These are phyloP conservation scores for Sarocladium oryzae DNA, from an alignment of 2,329 filamentous ascomycete genomes.

Conservation along the genomic window DNA sequence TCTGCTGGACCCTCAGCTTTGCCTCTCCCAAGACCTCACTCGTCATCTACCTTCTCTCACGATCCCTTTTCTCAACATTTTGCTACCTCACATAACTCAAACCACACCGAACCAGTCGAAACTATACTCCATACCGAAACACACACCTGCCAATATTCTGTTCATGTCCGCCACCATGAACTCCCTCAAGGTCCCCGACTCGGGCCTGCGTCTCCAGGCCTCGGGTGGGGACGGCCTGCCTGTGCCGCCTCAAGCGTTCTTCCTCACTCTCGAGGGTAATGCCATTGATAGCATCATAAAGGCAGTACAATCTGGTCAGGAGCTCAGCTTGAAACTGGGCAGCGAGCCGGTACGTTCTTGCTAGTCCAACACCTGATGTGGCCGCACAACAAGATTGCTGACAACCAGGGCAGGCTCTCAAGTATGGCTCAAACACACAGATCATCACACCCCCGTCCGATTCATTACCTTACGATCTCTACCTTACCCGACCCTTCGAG, in stretches of 20 bases:
- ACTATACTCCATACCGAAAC: background rate
- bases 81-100: background rate
- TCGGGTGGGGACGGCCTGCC: slow-evolving; percentile 35
- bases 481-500: slow-evolving; percentile 45
- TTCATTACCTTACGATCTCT: slow-evolving; percentile 43
- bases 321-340: slow-evolving; percentile 52
- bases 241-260: slow-evolving; percentile 49
- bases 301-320: slow-evolving; percentile 49
- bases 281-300: slow-evolving; percentile 58
- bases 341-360: slow-evolving; percentile 49
- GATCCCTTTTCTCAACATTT: background rate
- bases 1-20: slow-evolving; percentile 6
- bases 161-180: slow-evolving; percentile 32
- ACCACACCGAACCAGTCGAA: background rate
- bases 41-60: background rate
- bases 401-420: slow-evolving; percentile 37
- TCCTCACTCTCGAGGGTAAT: slow-evolving; percentile 49
- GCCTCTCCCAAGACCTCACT: background rate
- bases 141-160: background rate
- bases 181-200: slow-evolving; percentile 49
- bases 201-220: slow-evolving; percentile 51
- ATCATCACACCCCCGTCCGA: slow-evolving; percentile 32
- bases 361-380: too few species aligned
- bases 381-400: too few species aligned
- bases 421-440: slow-evolving; percentile 46